Evolutionary conservation across 345 rosid genomes (phyloP), one percentile per base, ranked within the genome.

Genomic region (Capsella bursapastoris): DNA sequence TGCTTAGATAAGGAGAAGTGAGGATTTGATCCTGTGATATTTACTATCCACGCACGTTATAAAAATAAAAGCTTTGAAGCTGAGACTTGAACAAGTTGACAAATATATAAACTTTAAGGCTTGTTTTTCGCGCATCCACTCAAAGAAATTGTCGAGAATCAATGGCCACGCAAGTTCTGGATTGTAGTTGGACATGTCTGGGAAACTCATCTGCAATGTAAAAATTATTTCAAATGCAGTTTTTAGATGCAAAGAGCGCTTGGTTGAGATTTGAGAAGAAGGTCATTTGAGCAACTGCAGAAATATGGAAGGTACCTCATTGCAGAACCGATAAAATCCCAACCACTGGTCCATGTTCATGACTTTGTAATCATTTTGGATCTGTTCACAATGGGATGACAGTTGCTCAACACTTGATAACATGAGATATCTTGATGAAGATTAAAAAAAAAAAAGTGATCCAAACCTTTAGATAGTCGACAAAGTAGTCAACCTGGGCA

Each of bases 141-240:
- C 98, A 57, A 93, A 97, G 80, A 91, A 93, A 83, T 91, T 91
- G 84, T 93, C 98, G 79, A 94, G 86, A 74, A 94, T 71, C 87
- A 94, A 78, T 5, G 98, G 98, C 98, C 98, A 94, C 3, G 98
- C 97, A 13, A 91, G 98, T 71, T 84, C 84, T 25, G 97, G 94
- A 82, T 91, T 83, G 35, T 94, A 94, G 69, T 89, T 83, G 58
- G 73, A 28, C 57, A 89, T 74, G 16, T 88, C 97, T 3, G 97
- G 96, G 89, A 94, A 91, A 79, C 88, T 87, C 76, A 91, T 94
- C 97, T 94, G 95, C 72, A 71, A 38, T 73, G 3, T 37, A 6
- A 71, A 9, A 69, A 75, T 35, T 11, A 61, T 68, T 61, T 16
- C 16, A 45, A 5, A n/a, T 45, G 16, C 25, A 50, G 16, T 12